Base-by-base conservation (phyloP, 371 early-diverging fungal genomes). In the Chytridium lagenaria region DNA sequence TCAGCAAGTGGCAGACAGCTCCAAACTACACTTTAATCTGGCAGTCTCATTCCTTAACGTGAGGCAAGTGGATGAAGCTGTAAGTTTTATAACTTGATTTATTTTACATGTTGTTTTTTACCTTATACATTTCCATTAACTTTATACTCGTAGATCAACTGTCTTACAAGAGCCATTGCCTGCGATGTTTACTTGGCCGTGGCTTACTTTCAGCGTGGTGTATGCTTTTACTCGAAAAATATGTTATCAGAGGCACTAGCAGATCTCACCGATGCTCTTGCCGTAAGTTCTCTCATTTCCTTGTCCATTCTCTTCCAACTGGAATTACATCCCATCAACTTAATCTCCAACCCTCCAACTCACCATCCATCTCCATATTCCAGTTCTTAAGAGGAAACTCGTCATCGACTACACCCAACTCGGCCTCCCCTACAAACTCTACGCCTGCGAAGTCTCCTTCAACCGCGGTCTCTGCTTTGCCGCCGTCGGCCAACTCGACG, bases 21-120 rank as follows among this genome's bases (percentile, higher is more conserved):
- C 97, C 44, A 96, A 95, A 83, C 94, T 97, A 71, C 93, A 95
- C 84, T 97, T 95, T 81, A 97, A 97, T 80, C 93, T 97, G 79
- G 97, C 94, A 10, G 86, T 94, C 68, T 90, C 93, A 59, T 89
- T 90, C 63, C 87, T 92, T 15, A 88, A 90, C 26, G 77, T 91
- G 55, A 90, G 90, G 33, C 88, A 94, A 76, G 88, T 92, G 80
- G 88, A 91, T 39, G 89, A 87, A 70, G 96, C 97, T 72, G 95
- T 84, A 55, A 36, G 79, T 77, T n/a, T 28, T 50, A 34, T 16
- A n/a, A n/a, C n/a, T n/a, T n/a, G n/a, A n/a, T n/a, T n/a, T n/a
- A n/a, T n/a, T n/a, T n/a, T n/a, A n/a, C n/a, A n/a, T n/a, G n/a
- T n/a, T n/a, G n/a, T n/a, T n/a, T n/a, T n/a, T n/a, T n/a, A n/a